Evolutionary conservation across 2,329 filamentous ascomycete species (phyloP), one percentile per base, ranked within the genome.

Genomic region (Zalaria sp.): DNA sequence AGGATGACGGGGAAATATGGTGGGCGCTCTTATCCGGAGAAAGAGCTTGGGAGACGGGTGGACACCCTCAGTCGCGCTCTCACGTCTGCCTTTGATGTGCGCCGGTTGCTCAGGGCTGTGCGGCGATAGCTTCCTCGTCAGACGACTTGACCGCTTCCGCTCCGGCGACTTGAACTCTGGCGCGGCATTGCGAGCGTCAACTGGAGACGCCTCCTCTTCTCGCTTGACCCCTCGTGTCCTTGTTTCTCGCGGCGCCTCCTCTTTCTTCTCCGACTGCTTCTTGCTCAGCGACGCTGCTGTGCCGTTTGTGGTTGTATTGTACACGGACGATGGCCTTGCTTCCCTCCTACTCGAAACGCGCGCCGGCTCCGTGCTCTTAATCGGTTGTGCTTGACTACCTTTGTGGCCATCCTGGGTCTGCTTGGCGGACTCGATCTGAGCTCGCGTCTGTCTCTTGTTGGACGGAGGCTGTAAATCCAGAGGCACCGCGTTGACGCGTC

Each of bases 401-500:
- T n/a, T 32, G 7, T 32, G 29, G 7, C n/a, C 7, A 32, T n/a
- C 29, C n/a, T n/a, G 7, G n/a, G 29, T 32, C 7, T 32, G 29
- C 7, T 7, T 7, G 7, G 29, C n/a, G 7, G 7, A 7, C 29
- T 32, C 39, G 10, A 37, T 37, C 53, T 57, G 55, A 29, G 60
- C 58, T 46, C 67, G 64, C 35, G 67, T 67, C 39, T 64, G 60
- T 45, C 66, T 60, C 47, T 66, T 66, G 34, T 65, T 64, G 29
- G 65, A 67, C 36, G 64, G 63, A 32, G 66, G 61, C 45, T 67
- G 65, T 38, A 65, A 50, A 36, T 69, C 68, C 40, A 66, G 47
- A 9, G 71, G 69, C 18, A 72, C 55, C 18, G 57, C 45, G 51
- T 71, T 74, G 41, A 73, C 72, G 51, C 77, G 66, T 38, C 74